A percentile compares a stretch with the other conserved stretches of the same genome.
These are phyloP conservation scores for Bruguiera hainesii DNA, from an alignment of 441 rosid genomes.

Conservation along the genomic window DNA sequence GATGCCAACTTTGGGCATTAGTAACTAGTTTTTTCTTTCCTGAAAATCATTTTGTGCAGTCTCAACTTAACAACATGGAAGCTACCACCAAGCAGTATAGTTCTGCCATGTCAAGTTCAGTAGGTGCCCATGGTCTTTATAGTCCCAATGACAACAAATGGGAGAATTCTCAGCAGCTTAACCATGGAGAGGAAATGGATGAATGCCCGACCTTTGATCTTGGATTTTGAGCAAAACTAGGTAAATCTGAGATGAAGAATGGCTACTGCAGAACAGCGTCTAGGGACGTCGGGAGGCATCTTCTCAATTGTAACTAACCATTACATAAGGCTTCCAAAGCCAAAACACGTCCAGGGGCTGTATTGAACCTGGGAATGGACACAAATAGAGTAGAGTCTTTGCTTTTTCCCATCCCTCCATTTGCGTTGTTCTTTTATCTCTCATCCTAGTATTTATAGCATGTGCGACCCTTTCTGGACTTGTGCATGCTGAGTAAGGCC, in stretches of 20 bases:
- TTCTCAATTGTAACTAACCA: too few relatives aligned
- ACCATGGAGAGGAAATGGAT: background rate
- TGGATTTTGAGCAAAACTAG: background rate
- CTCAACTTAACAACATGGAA: background rate
- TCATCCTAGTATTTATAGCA: conserved; percentile 38
- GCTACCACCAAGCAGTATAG: too few relatives aligned
- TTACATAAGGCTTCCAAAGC: too few relatives aligned
- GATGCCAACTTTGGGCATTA: too few relatives aligned
- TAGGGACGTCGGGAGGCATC: too few relatives aligned
- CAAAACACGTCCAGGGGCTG: too few relatives aligned
- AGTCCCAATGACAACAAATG: background rate
- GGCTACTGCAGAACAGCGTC: too few relatives aligned
- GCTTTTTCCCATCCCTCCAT: background rate
- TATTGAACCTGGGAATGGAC: too few relatives aligned
- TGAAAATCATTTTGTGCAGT: background rate
- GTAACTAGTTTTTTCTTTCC: too few relatives aligned
- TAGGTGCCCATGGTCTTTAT: background rate
- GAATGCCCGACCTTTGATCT: background rate
- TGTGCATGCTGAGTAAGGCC: conserved; percentile 74
- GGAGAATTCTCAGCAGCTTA: background rate
- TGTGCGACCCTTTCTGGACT: conserved; percentile 38
- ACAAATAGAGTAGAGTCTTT: background rate
- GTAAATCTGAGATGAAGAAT: background rate
- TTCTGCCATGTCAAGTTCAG: background rate
- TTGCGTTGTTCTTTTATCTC: background rate